These are phyloP conservation scores for Pythium biforme DNA, from an alignment of 352 stramenopile genomes.

Conservation along the genomic window DNA sequence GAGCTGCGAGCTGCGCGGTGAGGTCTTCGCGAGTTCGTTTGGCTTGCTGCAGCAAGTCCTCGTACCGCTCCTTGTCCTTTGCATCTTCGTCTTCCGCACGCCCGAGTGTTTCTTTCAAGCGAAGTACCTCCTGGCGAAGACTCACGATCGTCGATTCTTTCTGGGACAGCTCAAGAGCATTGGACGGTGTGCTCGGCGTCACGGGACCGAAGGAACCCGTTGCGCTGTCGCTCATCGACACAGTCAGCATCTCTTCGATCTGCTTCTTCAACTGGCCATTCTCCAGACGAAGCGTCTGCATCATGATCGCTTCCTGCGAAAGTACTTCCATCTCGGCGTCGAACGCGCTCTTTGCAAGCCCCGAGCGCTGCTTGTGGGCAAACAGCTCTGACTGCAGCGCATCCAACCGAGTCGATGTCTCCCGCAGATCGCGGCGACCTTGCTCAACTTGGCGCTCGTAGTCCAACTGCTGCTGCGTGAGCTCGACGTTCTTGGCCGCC, in stretches of 20 bases:
- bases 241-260: slow-evolving; percentile 63
- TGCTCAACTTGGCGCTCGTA: slow-evolving; percentile 68
- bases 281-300: slow-evolving; percentile 73
- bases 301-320: slow-evolving; percentile 80
- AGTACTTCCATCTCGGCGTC: slow-evolving; percentile 89
- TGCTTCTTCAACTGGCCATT: slow-evolving; percentile 86
- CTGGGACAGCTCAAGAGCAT: slow-evolving; percentile 39
- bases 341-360: slow-evolving; percentile 54
- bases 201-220: not conserved
- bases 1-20: slow-evolving; percentile 37
- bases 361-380: slow-evolving; percentile 76
- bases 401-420: slow-evolving; percentile 78
- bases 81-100: slow-evolving; percentile 23
- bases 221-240: slow-evolving; percentile 10
- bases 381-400: slow-evolving; percentile 92
- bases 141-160: slow-evolving; percentile 49
- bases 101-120: slow-evolving; percentile 47
- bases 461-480: slow-evolving; percentile 77
- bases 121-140: slow-evolving; percentile 59
- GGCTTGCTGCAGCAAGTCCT: slow-evolving; percentile 33
- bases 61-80: slow-evolving; percentile 34
- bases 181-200: not conserved
- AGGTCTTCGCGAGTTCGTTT: slow-evolving; percentile 36
- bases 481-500: slow-evolving; percentile 68
- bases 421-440: slow-evolving; percentile 54